phyloP scores from a whole-genome alignment of 805 yeast genomes.

The Komagataella phaffii region DNA sequence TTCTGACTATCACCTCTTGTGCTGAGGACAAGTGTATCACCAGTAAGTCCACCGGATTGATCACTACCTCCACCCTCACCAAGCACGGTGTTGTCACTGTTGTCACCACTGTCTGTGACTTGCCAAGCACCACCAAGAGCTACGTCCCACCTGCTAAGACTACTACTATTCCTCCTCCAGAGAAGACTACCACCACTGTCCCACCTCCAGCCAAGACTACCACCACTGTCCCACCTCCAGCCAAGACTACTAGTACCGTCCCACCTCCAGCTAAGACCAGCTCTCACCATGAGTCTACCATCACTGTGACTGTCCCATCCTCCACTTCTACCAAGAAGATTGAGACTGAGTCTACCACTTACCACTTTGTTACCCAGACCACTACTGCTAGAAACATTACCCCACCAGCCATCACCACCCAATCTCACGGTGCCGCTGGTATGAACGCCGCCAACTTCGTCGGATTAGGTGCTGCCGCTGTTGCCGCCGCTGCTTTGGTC shows the following conservation, averaged over 20 bases:
- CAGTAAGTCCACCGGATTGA: conserved; percentile 12
- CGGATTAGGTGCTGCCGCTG: neutral
- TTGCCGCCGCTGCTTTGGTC: neutral
- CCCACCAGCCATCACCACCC: neutral
- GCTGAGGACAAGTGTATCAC: conserved; percentile 14
- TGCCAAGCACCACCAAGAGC: conserved; percentile 5
- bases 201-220: too few relatives aligned
- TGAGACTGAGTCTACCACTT: conserved; percentile 2
- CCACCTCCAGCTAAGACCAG: neutral
- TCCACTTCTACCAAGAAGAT: conserved; percentile 8
- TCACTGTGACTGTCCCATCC: neutral
- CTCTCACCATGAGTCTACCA: neutral
- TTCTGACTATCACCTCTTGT: conserved; percentile 18
- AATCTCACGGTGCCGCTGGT: neutral
- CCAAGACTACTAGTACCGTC: neutral
- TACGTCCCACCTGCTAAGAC: conserved; percentile 1
- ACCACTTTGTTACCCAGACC: conserved; percentile 1
- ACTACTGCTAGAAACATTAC: neutral
- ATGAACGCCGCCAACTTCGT: neutral
- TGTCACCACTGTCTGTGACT: conserved; percentile 23
- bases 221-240: too few relatives aligned
- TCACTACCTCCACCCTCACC: conserved; percentile 16
- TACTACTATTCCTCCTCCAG: neutral
- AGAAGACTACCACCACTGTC: neutral
- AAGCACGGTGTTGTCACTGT: conserved; percentile 21